Conservation (phyloP, 2,329 filamentous ascomycete species). For the Fusarium paranaense region DNA sequence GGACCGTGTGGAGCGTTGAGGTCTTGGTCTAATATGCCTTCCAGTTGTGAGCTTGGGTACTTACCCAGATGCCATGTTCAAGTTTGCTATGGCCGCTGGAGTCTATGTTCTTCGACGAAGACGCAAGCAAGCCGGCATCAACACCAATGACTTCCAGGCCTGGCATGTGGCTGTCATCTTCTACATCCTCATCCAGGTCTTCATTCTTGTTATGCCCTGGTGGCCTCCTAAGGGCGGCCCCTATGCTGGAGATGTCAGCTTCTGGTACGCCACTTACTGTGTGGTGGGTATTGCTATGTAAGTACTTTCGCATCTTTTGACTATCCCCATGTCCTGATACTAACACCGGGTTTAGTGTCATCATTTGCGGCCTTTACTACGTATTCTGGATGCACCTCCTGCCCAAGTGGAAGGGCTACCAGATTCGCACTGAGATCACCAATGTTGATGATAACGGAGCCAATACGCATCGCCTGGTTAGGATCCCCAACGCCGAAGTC, state of each 20-base stretch:
- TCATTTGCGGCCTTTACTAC: constrained; percentile 68
- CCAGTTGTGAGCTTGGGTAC: constrained; percentile 69
- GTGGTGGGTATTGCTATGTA: constrained; percentile 74
- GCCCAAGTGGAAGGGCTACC: constrained; percentile 64
- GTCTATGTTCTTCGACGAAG: constrained; percentile 68
- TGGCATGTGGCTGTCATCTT: constrained; percentile 71
- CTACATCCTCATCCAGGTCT: constrained; percentile 69
- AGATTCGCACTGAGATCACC: constrained; percentile 66
- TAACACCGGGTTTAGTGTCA: constrained; percentile 52
- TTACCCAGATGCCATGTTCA: constrained; percentile 71
- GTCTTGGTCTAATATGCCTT: constrained; percentile 39
- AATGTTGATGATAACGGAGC: constrained; percentile 54
- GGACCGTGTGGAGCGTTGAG: accelerated
- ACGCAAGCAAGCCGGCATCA: constrained; percentile 62
- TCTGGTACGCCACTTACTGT: constrained; percentile 79
- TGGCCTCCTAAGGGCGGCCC: constrained; percentile 72
- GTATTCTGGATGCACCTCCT: constrained; percentile 67
- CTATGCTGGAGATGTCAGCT: constrained; percentile 73
- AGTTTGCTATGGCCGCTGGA: constrained; percentile 66
- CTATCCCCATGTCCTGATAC: accelerated
- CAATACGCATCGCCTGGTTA: constrained; percentile 62
- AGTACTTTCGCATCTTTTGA: constrained; percentile 46
- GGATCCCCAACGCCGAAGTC: constrained; percentile 63
- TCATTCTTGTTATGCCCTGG: constrained; percentile 78
- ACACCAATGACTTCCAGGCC: constrained; percentile 63